These are phyloP conservation scores for Bryoglossum gracile DNA, from an alignment of 495 filamentous ascomycete genomes.

Conservation along the genomic window DNA sequence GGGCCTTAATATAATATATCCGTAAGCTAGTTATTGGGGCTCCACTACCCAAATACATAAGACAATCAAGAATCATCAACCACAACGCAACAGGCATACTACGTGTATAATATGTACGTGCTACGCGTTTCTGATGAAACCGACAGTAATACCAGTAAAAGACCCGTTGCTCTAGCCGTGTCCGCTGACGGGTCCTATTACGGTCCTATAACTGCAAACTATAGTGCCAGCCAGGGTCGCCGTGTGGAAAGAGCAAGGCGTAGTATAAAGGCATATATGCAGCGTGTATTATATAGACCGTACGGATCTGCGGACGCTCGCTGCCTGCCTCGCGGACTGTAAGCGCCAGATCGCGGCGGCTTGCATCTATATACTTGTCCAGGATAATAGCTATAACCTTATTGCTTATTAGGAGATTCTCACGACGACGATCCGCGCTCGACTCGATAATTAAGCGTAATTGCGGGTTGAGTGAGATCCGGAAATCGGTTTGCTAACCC, in stretches of 20 bases:
- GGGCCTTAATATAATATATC: no score
- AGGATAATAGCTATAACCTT: constrained; percentile 9
- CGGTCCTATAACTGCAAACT: constrained; percentile 5
- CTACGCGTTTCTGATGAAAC: no score
- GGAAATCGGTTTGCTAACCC: neutral
- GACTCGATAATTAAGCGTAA: constrained; percentile 11
- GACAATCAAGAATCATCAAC: no score
- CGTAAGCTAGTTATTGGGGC: no score
- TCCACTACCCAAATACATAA: no score
- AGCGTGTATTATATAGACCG: constrained; percentile 5
- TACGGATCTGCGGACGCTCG: neutral
- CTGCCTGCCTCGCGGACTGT: neutral
- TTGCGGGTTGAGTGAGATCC: constrained; percentile 8
- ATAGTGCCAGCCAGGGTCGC: constrained; percentile 10
- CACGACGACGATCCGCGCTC: neutral
- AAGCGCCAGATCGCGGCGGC: constrained; percentile 11
- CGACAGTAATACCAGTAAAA: constrained; percentile 16
- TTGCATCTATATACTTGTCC: constrained; percentile 1
- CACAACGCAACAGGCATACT: no score
- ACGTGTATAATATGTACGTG: no score
- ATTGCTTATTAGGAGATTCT: constrained; percentile 14
- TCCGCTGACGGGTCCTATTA: neutral
- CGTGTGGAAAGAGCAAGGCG: constrained; percentile 17
- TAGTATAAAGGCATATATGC: constrained; percentile 22
- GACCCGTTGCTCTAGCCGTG: constrained; percentile 8